These are phyloP conservation scores for Glycine latifolia DNA, from an alignment of 306 rosid species.

Conservation along the genomic window DNA sequence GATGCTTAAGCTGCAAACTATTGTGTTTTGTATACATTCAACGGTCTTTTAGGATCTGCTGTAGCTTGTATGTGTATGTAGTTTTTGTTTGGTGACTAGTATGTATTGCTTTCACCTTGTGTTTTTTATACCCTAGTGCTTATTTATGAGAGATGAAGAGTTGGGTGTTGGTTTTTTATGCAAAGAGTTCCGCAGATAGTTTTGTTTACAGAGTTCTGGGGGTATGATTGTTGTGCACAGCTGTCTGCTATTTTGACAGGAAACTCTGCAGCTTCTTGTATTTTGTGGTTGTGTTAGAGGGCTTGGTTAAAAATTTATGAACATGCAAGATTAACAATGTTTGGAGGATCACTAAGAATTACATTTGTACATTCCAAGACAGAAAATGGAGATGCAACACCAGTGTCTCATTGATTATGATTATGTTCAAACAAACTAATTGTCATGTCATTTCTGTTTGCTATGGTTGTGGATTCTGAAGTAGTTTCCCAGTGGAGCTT, in stretches of 20 bases:
- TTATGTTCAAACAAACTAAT: background rate
- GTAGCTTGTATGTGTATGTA: background rate
- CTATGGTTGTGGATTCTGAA: no score
- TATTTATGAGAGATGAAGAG: background rate
- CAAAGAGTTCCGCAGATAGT: conserved; percentile 22
- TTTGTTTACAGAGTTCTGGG: background rate
- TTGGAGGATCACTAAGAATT: no score
- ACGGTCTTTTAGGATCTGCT: background rate
- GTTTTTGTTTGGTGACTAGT: background rate
- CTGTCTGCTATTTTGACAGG: no score
- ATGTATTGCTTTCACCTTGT: background rate
- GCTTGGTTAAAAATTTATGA: no score
- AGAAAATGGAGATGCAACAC: no score
- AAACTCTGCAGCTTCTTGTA: no score
- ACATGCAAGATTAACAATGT: no score
- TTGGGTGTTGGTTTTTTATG: conserved; percentile 1
- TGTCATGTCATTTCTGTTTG: background rate
- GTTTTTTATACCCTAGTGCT: background rate
- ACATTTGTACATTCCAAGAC: no score
- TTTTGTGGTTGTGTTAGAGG: no score
- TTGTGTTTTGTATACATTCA: conserved; percentile 16
- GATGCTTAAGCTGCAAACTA: background rate
- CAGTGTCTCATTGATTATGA: background rate
- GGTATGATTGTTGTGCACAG: no score
- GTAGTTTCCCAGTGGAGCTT: no score